Evolutionary conservation across 106 monocot genomes (phyloP).

Genomic region (Phalaenopsis aphrodite): DNA sequence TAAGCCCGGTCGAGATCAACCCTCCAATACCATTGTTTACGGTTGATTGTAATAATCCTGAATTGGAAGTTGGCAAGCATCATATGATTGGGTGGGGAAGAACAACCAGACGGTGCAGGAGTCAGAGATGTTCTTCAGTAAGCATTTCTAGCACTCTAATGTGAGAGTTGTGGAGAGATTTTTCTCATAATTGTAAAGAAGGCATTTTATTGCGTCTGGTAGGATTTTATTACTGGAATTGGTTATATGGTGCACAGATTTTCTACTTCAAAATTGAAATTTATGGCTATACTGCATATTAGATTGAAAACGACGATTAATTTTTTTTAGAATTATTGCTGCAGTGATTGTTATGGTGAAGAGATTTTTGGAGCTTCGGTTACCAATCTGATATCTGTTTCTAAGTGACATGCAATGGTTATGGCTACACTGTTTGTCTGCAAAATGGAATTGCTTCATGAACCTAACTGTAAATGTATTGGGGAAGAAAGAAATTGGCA

Average conservation of each 20-base stretch:
- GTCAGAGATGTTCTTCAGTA: slow-evolving; percentile 29
- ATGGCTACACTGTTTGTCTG: neutral
- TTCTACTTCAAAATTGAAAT: neutral
- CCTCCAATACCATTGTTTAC: neutral
- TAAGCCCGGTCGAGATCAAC: neutral
- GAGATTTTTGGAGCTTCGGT: neutral
- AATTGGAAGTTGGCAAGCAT: slow-evolving; percentile 15
- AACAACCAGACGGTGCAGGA: slow-evolving; percentile 40
- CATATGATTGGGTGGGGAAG: slow-evolving; percentile 44
- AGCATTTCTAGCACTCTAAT: slow-evolving; percentile 11
- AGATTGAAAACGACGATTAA: too few species aligned
- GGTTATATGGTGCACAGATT: neutral
- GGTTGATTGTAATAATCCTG: neutral
- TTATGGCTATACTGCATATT: neutral
- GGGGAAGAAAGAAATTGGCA: neutral
- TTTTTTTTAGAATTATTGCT: neutral
- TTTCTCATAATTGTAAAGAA: neutral
- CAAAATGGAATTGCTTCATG: neutral
- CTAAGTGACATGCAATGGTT: neutral
- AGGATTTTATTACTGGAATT: neutral
- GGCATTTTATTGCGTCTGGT: neutral
- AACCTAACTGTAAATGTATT: neutral
- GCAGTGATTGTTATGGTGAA: neutral
- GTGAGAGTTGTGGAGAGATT: neutral
- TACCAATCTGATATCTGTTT: neutral